Evolutionary conservation across 2,329 filamentous ascomycete species (phyloP).

Genomic region (Dactylellina leptospora): DNA sequence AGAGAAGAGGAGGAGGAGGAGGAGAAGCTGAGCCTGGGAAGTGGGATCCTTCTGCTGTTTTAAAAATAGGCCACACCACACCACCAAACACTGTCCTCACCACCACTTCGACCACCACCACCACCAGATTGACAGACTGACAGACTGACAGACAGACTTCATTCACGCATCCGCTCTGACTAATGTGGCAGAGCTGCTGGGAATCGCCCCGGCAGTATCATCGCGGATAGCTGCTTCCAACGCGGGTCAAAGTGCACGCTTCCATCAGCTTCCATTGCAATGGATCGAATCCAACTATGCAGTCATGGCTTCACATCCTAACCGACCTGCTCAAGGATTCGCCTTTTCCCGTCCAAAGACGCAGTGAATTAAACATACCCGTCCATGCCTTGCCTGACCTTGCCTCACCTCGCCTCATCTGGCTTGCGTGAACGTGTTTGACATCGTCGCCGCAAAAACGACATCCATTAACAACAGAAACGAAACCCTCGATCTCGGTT

Average conservation of each 20-base stretch:
- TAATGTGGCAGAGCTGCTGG: conserved; percentile 30
- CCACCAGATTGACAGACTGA: too few relatives aligned
- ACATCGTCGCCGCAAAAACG: too few relatives aligned
- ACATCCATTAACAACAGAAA: too few relatives aligned
- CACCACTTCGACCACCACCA: neutral
- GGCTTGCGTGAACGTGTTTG: too few relatives aligned
- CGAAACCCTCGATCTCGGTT: too few relatives aligned
- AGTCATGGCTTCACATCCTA: conserved; percentile 12
- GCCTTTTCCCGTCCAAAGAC: conserved; percentile 38
- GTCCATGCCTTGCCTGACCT: neutral
- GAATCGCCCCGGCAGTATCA: neutral
- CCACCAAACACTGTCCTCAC: neutral
- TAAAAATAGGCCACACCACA: conserved; percentile 35
- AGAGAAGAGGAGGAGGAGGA: conserved; percentile 12
- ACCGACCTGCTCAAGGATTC: conserved; percentile 17
- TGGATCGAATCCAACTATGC: conserved; percentile 21
- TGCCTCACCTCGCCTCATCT: too few relatives aligned
- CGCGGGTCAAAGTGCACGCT: neutral
- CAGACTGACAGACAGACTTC: too few relatives aligned
- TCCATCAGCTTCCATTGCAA: conserved; percentile 44
- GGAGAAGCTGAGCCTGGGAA: conserved; percentile 24
- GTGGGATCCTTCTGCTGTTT: conserved; percentile 44
- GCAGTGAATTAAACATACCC: conserved; percentile 4
- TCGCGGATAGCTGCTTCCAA: conserved; percentile 1
- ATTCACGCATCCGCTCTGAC: conserved; percentile 8